Evolutionary conservation across 2,329 filamentous ascomycete species (phyloP).

Genomic region (Calonectria multiphialidica): DNA sequence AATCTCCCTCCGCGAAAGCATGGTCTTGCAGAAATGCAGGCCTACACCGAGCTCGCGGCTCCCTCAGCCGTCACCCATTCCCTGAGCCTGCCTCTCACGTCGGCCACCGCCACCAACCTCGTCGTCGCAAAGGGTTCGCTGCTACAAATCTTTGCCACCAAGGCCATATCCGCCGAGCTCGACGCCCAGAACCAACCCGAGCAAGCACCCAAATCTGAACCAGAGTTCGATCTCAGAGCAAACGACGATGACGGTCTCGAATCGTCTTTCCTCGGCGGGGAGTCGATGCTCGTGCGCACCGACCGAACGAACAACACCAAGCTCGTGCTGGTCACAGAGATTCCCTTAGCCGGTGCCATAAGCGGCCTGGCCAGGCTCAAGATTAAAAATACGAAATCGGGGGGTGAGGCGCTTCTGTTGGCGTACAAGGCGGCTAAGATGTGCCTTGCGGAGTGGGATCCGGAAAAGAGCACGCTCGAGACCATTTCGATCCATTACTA

Average conservation of each 20-base stretch:
- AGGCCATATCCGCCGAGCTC: slow-evolving; percentile 74
- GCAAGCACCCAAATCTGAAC: slow-evolving; percentile 54
- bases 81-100: slow-evolving; percentile 81
- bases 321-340: slow-evolving; percentile 87
- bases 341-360: slow-evolving; percentile 84
- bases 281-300: slow-evolving; percentile 70
- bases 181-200: slow-evolving; percentile 57
- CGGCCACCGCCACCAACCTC: slow-evolving; percentile 83
- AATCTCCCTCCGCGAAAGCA: slow-evolving; percentile 44
- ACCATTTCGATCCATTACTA: slow-evolving; percentile 98
- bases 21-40: slow-evolving; percentile 79
- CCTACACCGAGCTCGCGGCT: slow-evolving; percentile 95
- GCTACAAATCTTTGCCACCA: slow-evolving; percentile 88
- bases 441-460: slow-evolving; percentile 94
- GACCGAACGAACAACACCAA: slow-evolving; percentile 78
- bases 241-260: slow-evolving; percentile 75
- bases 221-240: slow-evolving; percentile 64
- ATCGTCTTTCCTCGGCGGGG: slow-evolving; percentile 74
- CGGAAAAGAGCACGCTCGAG: slow-evolving; percentile 80
- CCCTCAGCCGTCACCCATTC: slow-evolving; percentile 95
- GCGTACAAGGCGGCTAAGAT: slow-evolving; percentile 93
- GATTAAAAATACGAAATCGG: slow-evolving; percentile 77
- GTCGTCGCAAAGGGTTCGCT: slow-evolving; percentile 93
- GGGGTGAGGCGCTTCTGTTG: slow-evolving; percentile 85
- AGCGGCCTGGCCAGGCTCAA: slow-evolving; percentile 86